phyloP scores from a whole-genome alignment of 352 stramenopile species.

The Sclerospora graminicola region DNA sequence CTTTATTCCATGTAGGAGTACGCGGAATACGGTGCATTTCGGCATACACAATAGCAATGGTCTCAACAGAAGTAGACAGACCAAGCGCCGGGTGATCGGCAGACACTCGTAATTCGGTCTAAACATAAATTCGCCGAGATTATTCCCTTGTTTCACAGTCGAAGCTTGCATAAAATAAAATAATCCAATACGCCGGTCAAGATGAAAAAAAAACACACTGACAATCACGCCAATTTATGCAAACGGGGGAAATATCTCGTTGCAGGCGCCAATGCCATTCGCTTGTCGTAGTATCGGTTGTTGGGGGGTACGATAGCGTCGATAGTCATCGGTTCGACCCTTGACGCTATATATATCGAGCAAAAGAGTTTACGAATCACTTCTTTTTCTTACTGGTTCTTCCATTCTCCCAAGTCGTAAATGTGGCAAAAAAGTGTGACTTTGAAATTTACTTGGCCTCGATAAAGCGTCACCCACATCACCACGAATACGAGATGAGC shows the following conservation, averaged over 20 bases:
- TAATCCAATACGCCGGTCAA: conserved; percentile 56
- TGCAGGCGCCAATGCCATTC: conserved; percentile 70
- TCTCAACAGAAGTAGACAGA: conserved; percentile 49
- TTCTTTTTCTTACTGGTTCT: too few species aligned
- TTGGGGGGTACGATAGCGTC: conserved; percentile 59
- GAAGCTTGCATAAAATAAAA: conserved; percentile 41
- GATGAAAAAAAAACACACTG: conserved; percentile 59
- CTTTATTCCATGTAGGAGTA: conserved; percentile 40
- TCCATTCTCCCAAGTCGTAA: too few species aligned
- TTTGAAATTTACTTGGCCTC: too few species aligned
- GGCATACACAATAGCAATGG: conserved; percentile 39
- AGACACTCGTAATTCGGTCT: conserved; percentile 59
- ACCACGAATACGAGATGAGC: too few species aligned
- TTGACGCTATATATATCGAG: conserved; percentile 68
- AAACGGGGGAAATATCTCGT: conserved; percentile 43
- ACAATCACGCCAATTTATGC: conserved; percentile 63
- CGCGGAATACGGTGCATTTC: conserved; percentile 38
- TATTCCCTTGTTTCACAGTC: conserved; percentile 53
- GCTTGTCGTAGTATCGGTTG: conserved; percentile 53
- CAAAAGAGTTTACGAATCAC: too few species aligned
- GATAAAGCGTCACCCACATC: too few species aligned
- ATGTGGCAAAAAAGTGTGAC: too few species aligned
- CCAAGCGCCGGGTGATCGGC: conserved; percentile 41
- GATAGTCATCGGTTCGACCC: conserved; percentile 50
- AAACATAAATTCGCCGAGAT: conserved; percentile 52